These are phyloP conservation scores for Magnusiomyces tetraspermus DNA, from an alignment of 1,139 yeast genomes.

Conservation along the genomic window DNA sequence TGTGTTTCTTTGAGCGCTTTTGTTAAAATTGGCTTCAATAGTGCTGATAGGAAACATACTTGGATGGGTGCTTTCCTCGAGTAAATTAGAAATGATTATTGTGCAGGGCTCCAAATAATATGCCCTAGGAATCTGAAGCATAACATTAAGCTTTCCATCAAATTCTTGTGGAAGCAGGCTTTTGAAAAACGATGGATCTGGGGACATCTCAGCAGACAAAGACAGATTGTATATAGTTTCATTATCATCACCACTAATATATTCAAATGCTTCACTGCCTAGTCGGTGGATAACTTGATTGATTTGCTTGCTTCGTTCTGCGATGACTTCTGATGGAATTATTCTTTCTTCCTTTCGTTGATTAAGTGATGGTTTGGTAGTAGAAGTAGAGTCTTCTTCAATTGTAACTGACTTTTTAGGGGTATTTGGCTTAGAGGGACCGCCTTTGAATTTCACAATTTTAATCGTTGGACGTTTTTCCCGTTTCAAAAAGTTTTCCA, in stretches of 20 bases:
- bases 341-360: neutral
- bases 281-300: constrained; percentile 12
- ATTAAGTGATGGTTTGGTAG: neutral
- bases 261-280: neutral
- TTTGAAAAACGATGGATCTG: constrained; percentile 1
- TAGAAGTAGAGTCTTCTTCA: neutral
- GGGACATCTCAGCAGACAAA: neutral
- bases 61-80: constrained; percentile 11
- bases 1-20: constrained; percentile 21
- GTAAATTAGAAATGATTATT: constrained; percentile 17
- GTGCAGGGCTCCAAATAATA: constrained; percentile 21
- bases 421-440: constrained; percentile 1
- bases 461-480: constrained; percentile 51
- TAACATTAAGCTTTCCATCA: constrained; percentile 16
- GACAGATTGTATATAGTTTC: constrained; percentile 10
- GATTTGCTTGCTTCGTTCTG: constrained; percentile 10
- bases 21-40: constrained; percentile 27
- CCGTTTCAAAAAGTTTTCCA: constrained; percentile 49
- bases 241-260: neutral
- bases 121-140: constrained; percentile 25
- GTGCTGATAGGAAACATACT: constrained; percentile 18
- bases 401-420: neutral
- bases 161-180: constrained; percentile 16
- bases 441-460: constrained; percentile 32
- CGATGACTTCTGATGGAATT: constrained; percentile 10